Conservation (phyloP, 192 early-diverging fungal genomes). For the Borealophlyctis nickersoniae region DNA sequence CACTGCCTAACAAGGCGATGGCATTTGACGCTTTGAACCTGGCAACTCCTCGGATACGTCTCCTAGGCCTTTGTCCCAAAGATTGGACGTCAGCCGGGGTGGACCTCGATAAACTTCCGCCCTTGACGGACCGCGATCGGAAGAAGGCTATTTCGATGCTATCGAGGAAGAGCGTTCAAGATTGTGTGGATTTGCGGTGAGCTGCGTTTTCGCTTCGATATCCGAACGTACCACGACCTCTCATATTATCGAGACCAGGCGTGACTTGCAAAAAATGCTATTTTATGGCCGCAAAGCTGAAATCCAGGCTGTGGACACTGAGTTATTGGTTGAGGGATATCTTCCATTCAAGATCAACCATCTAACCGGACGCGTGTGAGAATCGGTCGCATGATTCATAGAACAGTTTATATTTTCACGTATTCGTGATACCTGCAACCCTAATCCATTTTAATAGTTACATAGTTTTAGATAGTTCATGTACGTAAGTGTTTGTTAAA, state of each 20-base stretch:
- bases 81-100: slow-evolving; percentile 17
- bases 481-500: too few species aligned
- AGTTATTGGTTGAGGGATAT: slow-evolving; percentile 7
- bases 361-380: too few species aligned
- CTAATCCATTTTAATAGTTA: too few species aligned
- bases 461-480: too few species aligned
- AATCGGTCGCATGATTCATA: too few species aligned
- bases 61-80: slow-evolving; percentile 14
- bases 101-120: slow-evolving; percentile 11
- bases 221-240: neutral
- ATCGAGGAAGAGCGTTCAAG: neutral
- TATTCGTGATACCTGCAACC: too few species aligned
- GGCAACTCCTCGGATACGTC: slow-evolving; percentile 10
- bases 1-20: slow-evolving; percentile 20
- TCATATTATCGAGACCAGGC: neutral
- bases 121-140: slow-evolving; percentile 27
- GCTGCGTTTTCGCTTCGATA: too few species aligned
- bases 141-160: slow-evolving; percentile 21
- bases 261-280: slow-evolving; percentile 22
- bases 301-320: slow-evolving; percentile 20
- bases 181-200: slow-evolving; percentile 1
- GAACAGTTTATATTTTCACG: too few species aligned
- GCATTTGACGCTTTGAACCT: slow-evolving; percentile 20
- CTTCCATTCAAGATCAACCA: slow-evolving; percentile 13
- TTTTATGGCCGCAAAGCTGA: slow-evolving; percentile 24